phyloP scores from a whole-genome alignment of 352 stramenopile genomes.

The Phytophthora sp. region DNA sequence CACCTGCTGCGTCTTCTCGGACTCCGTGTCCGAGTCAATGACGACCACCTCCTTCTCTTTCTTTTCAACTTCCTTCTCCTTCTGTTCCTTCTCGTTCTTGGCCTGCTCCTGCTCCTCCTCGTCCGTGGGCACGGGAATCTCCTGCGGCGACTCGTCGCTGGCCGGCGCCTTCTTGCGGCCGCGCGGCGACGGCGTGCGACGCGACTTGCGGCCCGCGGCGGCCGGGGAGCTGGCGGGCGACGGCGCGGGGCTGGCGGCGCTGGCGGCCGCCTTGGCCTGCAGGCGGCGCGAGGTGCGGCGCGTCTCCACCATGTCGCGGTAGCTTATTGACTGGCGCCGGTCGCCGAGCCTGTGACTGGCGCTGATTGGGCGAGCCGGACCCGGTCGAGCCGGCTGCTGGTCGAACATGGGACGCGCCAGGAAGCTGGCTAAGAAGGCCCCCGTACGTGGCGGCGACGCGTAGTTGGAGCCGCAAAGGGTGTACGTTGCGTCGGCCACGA shows the following conservation, averaged over 20 bases:
- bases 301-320: slow-evolving; percentile 63
- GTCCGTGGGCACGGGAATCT: slow-evolving; percentile 27
- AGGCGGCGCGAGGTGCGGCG: slow-evolving; percentile 64
- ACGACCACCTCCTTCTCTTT: slow-evolving; percentile 1
- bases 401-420: slow-evolving; percentile 28
- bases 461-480: neutral
- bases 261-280: slow-evolving; percentile 46
- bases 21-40: slow-evolving; percentile 9
- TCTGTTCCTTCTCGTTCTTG: slow-evolving; percentile 7
- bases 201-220: slow-evolving; percentile 1
- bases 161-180: slow-evolving; percentile 19
- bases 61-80: slow-evolving; percentile 7
- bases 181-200: slow-evolving; percentile 14
- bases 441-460: slow-evolving; percentile 19
- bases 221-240: slow-evolving; percentile 9
- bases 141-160: slow-evolving; percentile 26
- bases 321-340: slow-evolving; percentile 23
- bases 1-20: slow-evolving; percentile 3
- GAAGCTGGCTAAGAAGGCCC: slow-evolving; percentile 41
- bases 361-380: too few relatives aligned
- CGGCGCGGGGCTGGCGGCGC: slow-evolving; percentile 16
- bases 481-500: too few relatives aligned
- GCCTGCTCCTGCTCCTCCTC: slow-evolving; percentile 15
- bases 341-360: too few relatives aligned
- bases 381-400: too few relatives aligned